Base-by-base conservation (phyloP, 2,329 filamentous ascomycete genomes). In the Teratosphaeria nubilosa region DNA sequence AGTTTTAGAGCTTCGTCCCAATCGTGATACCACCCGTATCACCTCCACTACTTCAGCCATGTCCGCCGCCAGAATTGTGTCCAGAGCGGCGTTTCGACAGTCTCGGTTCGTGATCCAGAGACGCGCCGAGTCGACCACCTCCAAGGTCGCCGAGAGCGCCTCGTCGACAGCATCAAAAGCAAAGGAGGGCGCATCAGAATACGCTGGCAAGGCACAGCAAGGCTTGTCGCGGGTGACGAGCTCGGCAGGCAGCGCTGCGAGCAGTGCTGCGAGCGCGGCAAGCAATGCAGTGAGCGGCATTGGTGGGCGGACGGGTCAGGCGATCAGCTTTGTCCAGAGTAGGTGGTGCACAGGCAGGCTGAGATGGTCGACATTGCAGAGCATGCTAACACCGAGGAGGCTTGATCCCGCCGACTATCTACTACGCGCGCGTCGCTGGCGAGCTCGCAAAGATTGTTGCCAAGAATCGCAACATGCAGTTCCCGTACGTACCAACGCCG, bases 401-500 rank as follows among this genome's bases (percentile, higher is more conserved):
- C 75, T 82, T 94, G 79, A 84, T 91, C 67, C 94, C 94, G 67
- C 86, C 86, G 62, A 86, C 91, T 64, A 73, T 95, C 73, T 96
- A 96, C 84, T 99, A 97, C 82, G 86, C 87, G 70, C 88, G 86
- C 75, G 92, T 97, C 72, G 88, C 82, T 69, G 78, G 91, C 64
- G 94, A 99, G 81, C 81, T 97, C 61, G 83, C 82, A 73, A 95
- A 89, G 82, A 82, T 96, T 66, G 84, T 97, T 66, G 90, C 91
- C 80, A 84, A 85, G 69, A 86, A 85, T 75, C 91, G 92, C 77
- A 89, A 88, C 79, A 96, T 99, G 91, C 80, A 82, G 72, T 91
- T 90, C 77, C 94, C 94, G 94, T 99, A 88, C 85, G 91, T 56
- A 55, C 51, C 16, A 14, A 34, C 11, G 50, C 10, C 25, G 51